phyloP scores from a whole-genome alignment of 768 basidiomycete genomes.

The Panellus pusillus region DNA sequence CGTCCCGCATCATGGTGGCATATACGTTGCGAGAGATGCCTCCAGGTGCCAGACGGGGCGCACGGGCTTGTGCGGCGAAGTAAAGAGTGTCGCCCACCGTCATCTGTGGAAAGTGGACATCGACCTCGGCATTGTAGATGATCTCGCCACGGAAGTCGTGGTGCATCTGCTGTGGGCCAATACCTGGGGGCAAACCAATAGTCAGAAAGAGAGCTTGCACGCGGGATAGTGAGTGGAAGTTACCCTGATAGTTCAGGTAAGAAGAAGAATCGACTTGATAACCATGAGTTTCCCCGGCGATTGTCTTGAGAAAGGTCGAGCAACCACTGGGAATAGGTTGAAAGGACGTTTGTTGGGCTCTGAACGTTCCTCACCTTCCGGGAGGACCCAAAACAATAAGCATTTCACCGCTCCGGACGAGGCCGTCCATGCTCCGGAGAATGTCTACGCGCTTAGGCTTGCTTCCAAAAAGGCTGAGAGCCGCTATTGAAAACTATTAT shows the following conservation, averaged over 20 bases:
- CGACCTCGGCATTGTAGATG: constrained; percentile 42
- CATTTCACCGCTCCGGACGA: constrained; percentile 53
- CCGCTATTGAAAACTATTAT: too few relatives aligned
- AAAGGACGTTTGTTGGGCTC: neutral
- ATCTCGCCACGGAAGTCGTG: constrained; percentile 49
- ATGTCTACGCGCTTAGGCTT: constrained; percentile 28
- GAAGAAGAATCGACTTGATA: neutral
- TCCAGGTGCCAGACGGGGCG: constrained; percentile 34
- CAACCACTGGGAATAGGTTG: constrained; percentile 31
- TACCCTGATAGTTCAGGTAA: constrained; percentile 28
- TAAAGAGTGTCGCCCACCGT: constrained; percentile 47
- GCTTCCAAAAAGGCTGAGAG: neutral
- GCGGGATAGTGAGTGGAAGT: constrained; percentile 15
- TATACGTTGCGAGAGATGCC: constrained; percentile 34
- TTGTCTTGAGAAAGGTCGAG: constrained; percentile 51
- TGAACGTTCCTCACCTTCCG: constrained; percentile 26
- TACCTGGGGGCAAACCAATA: too few relatives aligned
- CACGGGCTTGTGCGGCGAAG: constrained; percentile 54
- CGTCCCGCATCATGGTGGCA: constrained; percentile 37
- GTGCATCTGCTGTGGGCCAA: constrained; percentile 29
- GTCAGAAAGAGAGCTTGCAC: too few relatives aligned
- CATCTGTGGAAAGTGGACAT: constrained; percentile 52
- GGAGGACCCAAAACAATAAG: constrained; percentile 40
- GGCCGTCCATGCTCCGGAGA: constrained; percentile 47
- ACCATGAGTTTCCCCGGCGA: constrained; percentile 28